phyloP scores from a whole-genome alignment of 495 filamentous ascomycete species.

The Penicillium macrosclerotiorum region DNA sequence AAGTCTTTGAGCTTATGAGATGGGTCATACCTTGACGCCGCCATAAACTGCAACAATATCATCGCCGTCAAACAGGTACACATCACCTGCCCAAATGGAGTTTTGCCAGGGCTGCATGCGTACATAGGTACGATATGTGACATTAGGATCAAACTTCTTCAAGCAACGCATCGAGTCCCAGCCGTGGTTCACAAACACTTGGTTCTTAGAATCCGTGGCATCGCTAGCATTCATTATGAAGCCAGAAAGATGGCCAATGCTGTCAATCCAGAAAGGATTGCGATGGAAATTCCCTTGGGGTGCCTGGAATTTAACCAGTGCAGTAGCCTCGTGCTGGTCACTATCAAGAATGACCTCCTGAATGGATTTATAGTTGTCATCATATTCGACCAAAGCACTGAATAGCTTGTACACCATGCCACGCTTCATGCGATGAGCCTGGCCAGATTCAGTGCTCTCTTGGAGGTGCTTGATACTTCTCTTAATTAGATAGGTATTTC shows the following conservation, averaged over 20 bases:
- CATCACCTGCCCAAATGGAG: slow-evolving; percentile 51
- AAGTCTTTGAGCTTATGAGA: too few species aligned
- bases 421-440: slow-evolving; percentile 60
- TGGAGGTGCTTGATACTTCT: slow-evolving; percentile 47
- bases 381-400: slow-evolving; percentile 67
- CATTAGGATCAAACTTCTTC: slow-evolving; percentile 57
- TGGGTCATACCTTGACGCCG: slow-evolving; percentile 59
- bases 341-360: slow-evolving; percentile 76
- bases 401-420: slow-evolving; percentile 80
- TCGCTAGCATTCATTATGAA: slow-evolving; percentile 82
- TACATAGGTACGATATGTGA: slow-evolving; percentile 71
- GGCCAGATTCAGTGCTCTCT: slow-evolving; percentile 46
- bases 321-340: slow-evolving; percentile 67
- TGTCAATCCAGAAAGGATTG: slow-evolving; percentile 74
- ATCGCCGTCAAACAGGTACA: slow-evolving; percentile 50
- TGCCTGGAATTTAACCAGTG: slow-evolving; percentile 63
- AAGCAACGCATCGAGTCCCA: slow-evolving; percentile 71
- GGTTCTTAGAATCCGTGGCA: slow-evolving; percentile 63
- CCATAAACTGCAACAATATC: slow-evolving; percentile 68
- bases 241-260: slow-evolving; percentile 60
- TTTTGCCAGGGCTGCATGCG: slow-evolving; percentile 54
- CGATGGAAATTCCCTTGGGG: slow-evolving; percentile 63
- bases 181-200: slow-evolving; percentile 75
- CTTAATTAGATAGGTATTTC: slow-evolving; percentile 45
- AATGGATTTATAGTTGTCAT: slow-evolving; percentile 64